Evolutionary conservation across 305 asterid genomes (phyloP).

Genomic region (Solanum hybrid): DNA sequence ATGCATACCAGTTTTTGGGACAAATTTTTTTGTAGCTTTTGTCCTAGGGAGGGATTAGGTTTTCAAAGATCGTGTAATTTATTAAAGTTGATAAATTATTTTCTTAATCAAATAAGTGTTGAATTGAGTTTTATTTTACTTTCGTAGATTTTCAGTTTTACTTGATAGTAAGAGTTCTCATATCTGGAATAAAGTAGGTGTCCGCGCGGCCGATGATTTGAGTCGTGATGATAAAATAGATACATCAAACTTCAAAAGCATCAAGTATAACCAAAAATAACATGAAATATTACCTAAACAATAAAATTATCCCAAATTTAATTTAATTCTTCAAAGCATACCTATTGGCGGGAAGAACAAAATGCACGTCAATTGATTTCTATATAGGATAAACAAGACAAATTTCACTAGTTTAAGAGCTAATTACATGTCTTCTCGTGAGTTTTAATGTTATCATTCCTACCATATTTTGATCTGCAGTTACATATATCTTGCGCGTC

Average conservation of each 20-base stretch:
- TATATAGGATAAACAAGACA: background rate
- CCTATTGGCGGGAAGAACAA: background rate
- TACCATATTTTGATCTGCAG: too few species aligned
- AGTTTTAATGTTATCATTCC: too few species aligned
- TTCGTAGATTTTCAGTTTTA: background rate
- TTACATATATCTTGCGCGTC: too few species aligned
- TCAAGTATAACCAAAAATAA: background rate
- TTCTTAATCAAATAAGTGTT: background rate
- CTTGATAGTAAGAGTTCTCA: background rate
- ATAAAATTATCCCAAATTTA: background rate
- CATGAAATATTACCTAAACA: background rate
- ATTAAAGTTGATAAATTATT: background rate
- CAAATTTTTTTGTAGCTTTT: background rate
- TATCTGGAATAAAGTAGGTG: background rate
- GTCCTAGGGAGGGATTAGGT: background rate
- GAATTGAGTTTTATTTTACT: background rate
- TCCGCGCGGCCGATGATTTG: background rate
- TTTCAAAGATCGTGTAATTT: background rate
- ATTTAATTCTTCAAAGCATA: background rate
- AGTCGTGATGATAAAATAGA: background rate
- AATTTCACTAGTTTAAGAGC: too few species aligned
- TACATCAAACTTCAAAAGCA: background rate
- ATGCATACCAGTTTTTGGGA: background rate
- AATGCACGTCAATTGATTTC: background rate
- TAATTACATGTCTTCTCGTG: too few species aligned